A percentile compares a stretch with the other conserved stretches of the same genome.
phyloP scores from a whole-genome alignment of 345 rosid species.

The Eucalyptus victrix region DNA sequence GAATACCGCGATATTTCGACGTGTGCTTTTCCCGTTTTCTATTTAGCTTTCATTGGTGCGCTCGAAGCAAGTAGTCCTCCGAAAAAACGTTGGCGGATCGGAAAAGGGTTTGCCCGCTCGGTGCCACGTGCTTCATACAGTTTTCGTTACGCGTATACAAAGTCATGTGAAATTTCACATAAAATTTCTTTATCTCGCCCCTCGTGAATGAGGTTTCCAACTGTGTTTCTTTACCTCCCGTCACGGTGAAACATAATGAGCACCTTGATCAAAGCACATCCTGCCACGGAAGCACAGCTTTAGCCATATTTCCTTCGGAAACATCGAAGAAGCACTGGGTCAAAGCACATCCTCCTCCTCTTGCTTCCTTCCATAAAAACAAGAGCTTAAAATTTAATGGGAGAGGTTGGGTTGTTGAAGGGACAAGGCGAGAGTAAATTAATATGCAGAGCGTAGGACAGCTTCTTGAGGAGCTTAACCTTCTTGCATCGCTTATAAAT shows the following conservation, averaged over 20 bases:
- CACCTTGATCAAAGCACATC: background rate
- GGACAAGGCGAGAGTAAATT: background rate
- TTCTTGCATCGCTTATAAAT: background rate
- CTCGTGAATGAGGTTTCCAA: background rate
- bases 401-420: background rate
- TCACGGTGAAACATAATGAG: background rate
- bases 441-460: background rate
- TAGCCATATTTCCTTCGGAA: background rate
- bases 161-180: background rate
- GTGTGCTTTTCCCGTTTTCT: background rate
- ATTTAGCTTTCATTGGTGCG: background rate
- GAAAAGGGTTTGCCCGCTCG: background rate
- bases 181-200: background rate
- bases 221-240: background rate
- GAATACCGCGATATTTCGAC: background rate
- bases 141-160: background rate
- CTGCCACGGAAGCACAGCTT: background rate
- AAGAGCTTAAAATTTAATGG: background rate
- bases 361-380: background rate
- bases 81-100: background rate
- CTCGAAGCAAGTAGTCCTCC: background rate
- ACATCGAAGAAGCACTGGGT: background rate
- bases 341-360: background rate
- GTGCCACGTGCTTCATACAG: background rate
- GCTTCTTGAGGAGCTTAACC: background rate